phyloP scores from a whole-genome alignment of 805 yeast species.

The Saccharomycopsis fermentans region DNA sequence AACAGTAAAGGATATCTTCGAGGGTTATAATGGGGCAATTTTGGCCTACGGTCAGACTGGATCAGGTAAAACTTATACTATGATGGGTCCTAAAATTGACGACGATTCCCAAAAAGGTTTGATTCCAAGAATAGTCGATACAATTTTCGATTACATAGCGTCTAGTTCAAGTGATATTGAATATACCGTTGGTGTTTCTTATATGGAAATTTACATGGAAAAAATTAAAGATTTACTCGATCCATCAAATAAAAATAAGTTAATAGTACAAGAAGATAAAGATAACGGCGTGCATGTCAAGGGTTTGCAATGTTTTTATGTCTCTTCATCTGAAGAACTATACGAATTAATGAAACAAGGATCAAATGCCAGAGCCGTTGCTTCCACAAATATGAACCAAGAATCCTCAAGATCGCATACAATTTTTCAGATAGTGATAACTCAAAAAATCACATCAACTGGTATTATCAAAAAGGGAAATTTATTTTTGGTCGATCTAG shows the following conservation, averaged over 20 bases:
- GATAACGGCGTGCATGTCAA: constrained; percentile 58
- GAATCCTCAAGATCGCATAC: constrained; percentile 77
- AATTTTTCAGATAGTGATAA: constrained; percentile 56
- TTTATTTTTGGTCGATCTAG: constrained; percentile 20
- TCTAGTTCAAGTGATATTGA: constrained; percentile 42
- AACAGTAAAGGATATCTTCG: constrained; percentile 58
- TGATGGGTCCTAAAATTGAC: constrained; percentile 50
- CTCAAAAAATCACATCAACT: constrained; percentile 46
- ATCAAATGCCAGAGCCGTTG: constrained; percentile 41
- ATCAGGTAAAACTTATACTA: constrained; percentile 65
- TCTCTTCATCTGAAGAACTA: constrained; percentile 49
- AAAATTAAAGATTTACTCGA: constrained; percentile 58
- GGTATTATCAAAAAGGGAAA: constrained; percentile 54
- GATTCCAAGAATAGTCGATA: constrained; percentile 62
- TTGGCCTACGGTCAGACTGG: constrained; percentile 76
- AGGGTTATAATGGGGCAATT: constrained; percentile 71
- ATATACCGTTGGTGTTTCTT: constrained; percentile 57
- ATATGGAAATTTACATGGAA: constrained; percentile 78
- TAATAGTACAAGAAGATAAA: constrained; percentile 54
- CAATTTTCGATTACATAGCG: constrained; percentile 47
- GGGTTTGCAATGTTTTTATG: constrained; percentile 56
- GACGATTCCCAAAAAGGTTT: constrained; percentile 43
- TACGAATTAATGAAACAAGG: constrained; percentile 51
- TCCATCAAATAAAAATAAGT: constrained; percentile 26
- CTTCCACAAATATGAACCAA: constrained; percentile 58